These are phyloP conservation scores for Tremella fuciformis DNA, from an alignment of 768 basidiomycete species.

Conservation along the genomic window DNA sequence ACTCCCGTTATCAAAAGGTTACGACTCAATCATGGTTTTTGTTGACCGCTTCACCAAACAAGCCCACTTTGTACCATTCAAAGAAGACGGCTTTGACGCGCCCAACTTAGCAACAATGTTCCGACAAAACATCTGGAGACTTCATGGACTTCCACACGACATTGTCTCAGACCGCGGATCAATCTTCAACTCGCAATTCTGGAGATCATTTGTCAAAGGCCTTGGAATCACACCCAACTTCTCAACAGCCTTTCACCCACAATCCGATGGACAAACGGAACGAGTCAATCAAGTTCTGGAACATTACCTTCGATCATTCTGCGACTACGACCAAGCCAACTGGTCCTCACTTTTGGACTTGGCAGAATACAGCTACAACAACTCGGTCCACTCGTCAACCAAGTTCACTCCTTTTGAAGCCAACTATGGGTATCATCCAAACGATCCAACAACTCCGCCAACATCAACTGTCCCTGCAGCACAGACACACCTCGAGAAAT, in stretches of 20 bases:
- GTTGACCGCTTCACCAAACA: slow-evolving; percentile 54
- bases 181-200: slow-evolving; percentile 4
- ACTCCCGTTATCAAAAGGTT: slow-evolving; percentile 48
- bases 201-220: slow-evolving; percentile 12
- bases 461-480: slow-evolving; percentile 52
- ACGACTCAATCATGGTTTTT: slow-evolving; percentile 53
- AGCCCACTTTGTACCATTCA: slow-evolving; percentile 55
- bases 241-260: slow-evolving; percentile 57
- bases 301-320: slow-evolving; percentile 19
- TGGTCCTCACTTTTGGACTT: not conserved
- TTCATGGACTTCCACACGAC: slow-evolving; percentile 11
- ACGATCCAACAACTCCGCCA: slow-evolving; percentile 46
- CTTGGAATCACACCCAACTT: slow-evolving; percentile 22
- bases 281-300: slow-evolving; percentile 55
- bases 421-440: slow-evolving; percentile 6
- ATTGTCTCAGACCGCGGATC: slow-evolving; percentile 14
- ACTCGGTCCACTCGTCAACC: slow-evolving; percentile 6
- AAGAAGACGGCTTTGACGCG: not conserved
- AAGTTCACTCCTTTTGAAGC: slow-evolving; percentile 3
- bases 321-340: slow-evolving; percentile 7
- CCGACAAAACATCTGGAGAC: slow-evolving; percentile 8
- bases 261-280: slow-evolving; percentile 56
- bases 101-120: slow-evolving; percentile 1
- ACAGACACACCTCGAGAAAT: not conserved
- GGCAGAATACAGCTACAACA: slow-evolving; percentile 7